Percentiles rank a stretch among this genome's conserved stretches.
These are phyloP conservation scores for Citrus inodora DNA, from an alignment of 345 rosid species.

Conservation along the genomic window DNA sequence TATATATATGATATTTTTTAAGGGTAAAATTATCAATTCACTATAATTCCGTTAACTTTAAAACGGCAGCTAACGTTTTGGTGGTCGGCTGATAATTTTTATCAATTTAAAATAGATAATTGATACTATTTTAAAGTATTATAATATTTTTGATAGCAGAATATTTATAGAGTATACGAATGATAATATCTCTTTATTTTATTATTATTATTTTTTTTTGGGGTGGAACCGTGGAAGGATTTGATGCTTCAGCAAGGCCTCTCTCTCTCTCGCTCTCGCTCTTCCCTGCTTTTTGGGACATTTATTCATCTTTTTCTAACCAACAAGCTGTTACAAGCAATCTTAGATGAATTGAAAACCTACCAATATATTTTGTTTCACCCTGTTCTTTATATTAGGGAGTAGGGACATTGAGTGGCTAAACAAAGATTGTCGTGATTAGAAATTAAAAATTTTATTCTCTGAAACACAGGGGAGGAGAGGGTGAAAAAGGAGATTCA, in stretches of 20 bases:
- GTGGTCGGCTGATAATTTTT: no score
- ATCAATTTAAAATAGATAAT: no score
- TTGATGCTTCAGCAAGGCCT: background rate
- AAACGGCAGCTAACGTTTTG: rapidly evolving
- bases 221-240: background rate
- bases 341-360: background rate
- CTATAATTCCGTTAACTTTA: rapidly evolving
- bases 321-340: background rate
- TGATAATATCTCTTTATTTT: no score
- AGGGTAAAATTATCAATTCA: no score
- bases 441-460: slow-evolving; percentile 5
- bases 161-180: rapidly evolving
- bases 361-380: background rate
- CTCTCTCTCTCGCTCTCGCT: background rate
- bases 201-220: background rate
- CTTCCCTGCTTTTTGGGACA: slow-evolving; percentile 1
- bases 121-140: rapidly evolving
- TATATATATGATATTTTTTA: no score
- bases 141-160: rapidly evolving
- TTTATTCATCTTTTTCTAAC: background rate
- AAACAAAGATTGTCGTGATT: background rate
- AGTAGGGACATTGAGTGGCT: background rate
- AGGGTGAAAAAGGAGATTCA: background rate
- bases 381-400: background rate
- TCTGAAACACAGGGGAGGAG: background rate